Evolutionary conservation across 2,329 filamentous ascomycete genomes (phyloP).

Genomic region (Neophaeococcomyces aloes): DNA sequence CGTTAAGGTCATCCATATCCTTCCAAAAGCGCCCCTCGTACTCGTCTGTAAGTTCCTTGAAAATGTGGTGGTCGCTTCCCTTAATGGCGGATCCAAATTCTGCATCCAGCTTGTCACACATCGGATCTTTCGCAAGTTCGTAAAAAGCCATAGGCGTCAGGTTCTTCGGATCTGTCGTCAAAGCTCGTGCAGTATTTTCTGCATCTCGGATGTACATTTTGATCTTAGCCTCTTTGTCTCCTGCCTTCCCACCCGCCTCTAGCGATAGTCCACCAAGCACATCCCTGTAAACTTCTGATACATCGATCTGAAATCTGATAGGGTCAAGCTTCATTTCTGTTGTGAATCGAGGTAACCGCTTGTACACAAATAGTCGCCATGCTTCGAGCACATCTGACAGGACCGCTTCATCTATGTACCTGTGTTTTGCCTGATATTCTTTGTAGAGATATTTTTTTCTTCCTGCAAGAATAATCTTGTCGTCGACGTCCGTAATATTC

Average conservation of each 20-base stretch:
- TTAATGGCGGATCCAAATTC: constrained; percentile 47
- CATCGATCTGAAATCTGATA: constrained; percentile 38
- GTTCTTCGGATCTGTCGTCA: constrained; percentile 27
- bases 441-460: constrained; percentile 68
- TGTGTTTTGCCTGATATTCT: constrained; percentile 51
- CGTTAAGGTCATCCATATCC: constrained; percentile 80
- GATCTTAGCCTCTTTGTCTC: constrained; percentile 73
- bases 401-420: constrained; percentile 35
- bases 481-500: constrained; percentile 82
- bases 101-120: constrained; percentile 72
- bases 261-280: constrained; percentile 46
- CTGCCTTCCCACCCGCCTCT: constrained; percentile 45
- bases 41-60: constrained; percentile 72
- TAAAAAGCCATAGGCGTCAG: constrained; percentile 40
- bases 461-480: constrained; percentile 59
- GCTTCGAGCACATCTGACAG: constrained; percentile 41
- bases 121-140: constrained; percentile 52
- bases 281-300: constrained; percentile 42
- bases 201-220: constrained; percentile 75
- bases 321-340: constrained; percentile 31
- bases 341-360: constrained; percentile 51
- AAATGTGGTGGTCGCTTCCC: constrained; percentile 60
- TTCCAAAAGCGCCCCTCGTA: constrained; percentile 82
- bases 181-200: constrained; percentile 42
- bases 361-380: constrained; percentile 50